Evolutionary conservation across 192 early-diverging fungal genomes (phyloP).

Genomic region (Backusella australiensis): DNA sequence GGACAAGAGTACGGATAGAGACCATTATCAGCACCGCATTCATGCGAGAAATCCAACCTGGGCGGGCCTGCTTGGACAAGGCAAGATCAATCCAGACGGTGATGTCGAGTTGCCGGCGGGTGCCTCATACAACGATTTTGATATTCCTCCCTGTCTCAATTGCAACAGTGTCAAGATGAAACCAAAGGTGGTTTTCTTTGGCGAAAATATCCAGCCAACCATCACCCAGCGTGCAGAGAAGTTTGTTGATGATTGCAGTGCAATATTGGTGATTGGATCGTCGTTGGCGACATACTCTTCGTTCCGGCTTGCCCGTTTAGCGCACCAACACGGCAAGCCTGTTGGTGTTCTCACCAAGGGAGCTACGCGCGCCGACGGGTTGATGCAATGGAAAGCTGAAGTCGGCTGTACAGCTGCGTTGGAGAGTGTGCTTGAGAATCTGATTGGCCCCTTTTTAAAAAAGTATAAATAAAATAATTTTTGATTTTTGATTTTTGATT

Average conservation of each 20-base stretch:
- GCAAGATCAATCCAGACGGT: constrained; percentile 74
- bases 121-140: constrained; percentile 63
- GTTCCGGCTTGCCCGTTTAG: constrained; percentile 69
- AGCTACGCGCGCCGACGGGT: constrained; percentile 66
- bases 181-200: constrained; percentile 87
- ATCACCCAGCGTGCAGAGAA: constrained; percentile 55
- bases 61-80: constrained; percentile 7
- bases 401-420: constrained; percentile 37
- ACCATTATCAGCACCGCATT: constrained; percentile 64
- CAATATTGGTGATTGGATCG: constrained; percentile 77
- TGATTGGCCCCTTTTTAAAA: constrained; percentile 1
- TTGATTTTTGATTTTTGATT: background rate
- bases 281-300: constrained; percentile 84
- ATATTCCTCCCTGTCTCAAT: constrained; percentile 65
- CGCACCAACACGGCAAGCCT: constrained; percentile 55
- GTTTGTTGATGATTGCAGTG: constrained; percentile 57
- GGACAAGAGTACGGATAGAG: constrained; percentile 46
- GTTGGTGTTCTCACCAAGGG: constrained; percentile 77
- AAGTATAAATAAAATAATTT: background rate
- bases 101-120: constrained; percentile 66
- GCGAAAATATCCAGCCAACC: constrained; percentile 68
- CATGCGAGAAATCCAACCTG: constrained; percentile 69
- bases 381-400: constrained; percentile 51
- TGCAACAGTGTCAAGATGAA: constrained; percentile 68
- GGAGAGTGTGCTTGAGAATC: constrained; percentile 14